Evolutionary conservation across 2,329 filamentous ascomycete genomes (phyloP).

Genomic region (Metarhizium anisopliae): DNA sequence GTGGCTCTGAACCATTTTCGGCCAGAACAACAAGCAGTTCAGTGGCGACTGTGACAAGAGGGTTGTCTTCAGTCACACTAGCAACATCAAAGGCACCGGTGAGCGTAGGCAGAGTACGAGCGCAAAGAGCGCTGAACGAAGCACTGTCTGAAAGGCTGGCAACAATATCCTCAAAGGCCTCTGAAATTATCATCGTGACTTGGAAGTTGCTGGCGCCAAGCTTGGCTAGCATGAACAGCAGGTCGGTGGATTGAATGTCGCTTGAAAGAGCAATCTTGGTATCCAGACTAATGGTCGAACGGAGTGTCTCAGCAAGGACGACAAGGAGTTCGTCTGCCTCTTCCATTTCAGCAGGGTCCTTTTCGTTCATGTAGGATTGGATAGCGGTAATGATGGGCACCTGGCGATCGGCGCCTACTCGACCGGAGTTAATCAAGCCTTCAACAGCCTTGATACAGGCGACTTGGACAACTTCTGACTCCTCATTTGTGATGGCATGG

Average conservation of each 20-base stretch:
- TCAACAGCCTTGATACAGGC: slow-evolving; percentile 84
- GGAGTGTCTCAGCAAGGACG: slow-evolving; percentile 77
- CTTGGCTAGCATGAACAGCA: slow-evolving; percentile 83
- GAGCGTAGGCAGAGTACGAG: slow-evolving; percentile 78
- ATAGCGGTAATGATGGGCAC: slow-evolving; percentile 51
- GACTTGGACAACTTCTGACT: slow-evolving; percentile 83
- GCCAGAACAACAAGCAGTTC: slow-evolving; percentile 76
- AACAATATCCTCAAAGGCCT: slow-evolving; percentile 86
- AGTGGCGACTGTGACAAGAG: slow-evolving; percentile 76
- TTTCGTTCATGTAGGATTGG: slow-evolving; percentile 65
- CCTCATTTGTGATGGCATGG: slow-evolving; percentile 63
- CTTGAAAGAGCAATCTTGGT: slow-evolving; percentile 63
- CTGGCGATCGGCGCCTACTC: slow-evolving; percentile 49
- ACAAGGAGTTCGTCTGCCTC: slow-evolving; percentile 90
- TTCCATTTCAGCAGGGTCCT: slow-evolving; percentile 73
- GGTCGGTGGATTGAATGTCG: slow-evolving; percentile 65
- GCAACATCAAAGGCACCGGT: slow-evolving; percentile 86
- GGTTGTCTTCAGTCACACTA: slow-evolving; percentile 74
- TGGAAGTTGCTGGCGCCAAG: slow-evolving; percentile 87
- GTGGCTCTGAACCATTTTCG: slow-evolving; percentile 73
- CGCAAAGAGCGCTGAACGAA: slow-evolving; percentile 69
- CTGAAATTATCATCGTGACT: slow-evolving; percentile 75
- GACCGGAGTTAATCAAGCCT: slow-evolving; percentile 46
- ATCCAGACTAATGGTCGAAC: slow-evolving; percentile 74
- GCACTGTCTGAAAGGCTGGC: slow-evolving; percentile 56